A percentile compares a stretch with the other conserved stretches of the same genome.
Conservation (phyloP, 163 green algal species). For the Chloromonas sp. region DNA sequence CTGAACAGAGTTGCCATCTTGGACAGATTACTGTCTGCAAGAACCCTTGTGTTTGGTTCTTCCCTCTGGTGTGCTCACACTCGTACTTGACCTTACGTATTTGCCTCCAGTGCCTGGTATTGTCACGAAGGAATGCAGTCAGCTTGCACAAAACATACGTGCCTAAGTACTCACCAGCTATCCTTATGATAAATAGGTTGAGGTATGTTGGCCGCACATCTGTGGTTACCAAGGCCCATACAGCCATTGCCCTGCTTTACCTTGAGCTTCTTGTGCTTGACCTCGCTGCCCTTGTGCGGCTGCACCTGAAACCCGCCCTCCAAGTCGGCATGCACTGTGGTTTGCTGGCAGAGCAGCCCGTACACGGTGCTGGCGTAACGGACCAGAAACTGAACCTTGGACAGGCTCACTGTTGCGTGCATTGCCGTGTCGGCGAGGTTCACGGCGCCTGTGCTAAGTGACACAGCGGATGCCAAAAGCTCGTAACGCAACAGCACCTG, state of each 20-base stretch:
- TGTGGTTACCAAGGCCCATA: no score
- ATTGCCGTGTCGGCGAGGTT: background rate
- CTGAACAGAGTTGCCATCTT: no score
- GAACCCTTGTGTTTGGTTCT: no score
- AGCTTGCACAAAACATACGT: no score
- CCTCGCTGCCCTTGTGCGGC: background rate
- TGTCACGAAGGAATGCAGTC: no score
- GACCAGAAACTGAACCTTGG: background rate
- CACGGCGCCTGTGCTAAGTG: background rate
- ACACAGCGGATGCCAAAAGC: background rate
- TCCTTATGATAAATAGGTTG: no score
- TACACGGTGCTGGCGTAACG: constrained; percentile 4
- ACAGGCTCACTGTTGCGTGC: background rate
- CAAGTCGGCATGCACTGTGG: background rate
- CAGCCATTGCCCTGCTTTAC: background rate
- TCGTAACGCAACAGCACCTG: background rate
- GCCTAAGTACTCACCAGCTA: no score
- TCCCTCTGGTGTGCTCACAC: no score
- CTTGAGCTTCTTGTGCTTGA: background rate
- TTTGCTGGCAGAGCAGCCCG: constrained; percentile 7
- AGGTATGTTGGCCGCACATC: no score
- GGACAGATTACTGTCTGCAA: no score
- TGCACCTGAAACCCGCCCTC: constrained; percentile 14
- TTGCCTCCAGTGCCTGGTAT: no score
- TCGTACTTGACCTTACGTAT: no score